These are phyloP conservation scores for Fomitopsis palustris DNA, from an alignment of 1,284 basidiomycete species.

Conservation along the genomic window DNA sequence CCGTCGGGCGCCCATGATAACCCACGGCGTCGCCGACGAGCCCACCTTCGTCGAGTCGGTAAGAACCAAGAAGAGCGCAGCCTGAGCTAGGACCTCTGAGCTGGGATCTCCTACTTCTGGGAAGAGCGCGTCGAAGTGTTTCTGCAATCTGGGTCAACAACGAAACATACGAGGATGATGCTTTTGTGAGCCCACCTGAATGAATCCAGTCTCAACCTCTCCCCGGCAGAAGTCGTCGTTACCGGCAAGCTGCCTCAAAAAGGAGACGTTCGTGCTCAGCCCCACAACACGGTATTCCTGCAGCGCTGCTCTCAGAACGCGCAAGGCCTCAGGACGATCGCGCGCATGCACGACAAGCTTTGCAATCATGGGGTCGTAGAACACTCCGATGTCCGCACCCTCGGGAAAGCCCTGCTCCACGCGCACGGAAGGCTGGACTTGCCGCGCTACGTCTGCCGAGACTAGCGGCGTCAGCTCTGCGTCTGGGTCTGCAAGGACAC, in stretches of 20 bases:
- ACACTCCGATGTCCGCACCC: constrained; percentile 87
- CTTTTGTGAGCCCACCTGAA: constrained; percentile 49
- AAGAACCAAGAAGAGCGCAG: constrained; percentile 72
- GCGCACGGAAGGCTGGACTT: constrained; percentile 74
- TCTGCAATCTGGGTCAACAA: constrained; percentile 39
- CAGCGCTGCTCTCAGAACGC: constrained; percentile 75
- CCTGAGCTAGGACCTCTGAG: constrained; percentile 68
- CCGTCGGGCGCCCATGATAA: constrained; percentile 61
- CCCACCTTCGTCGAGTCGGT: background rate
- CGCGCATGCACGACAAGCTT: constrained; percentile 90
- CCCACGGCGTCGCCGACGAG: constrained; percentile 40
- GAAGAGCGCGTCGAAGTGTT: constrained; percentile 78
- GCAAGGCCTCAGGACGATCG: constrained; percentile 83
- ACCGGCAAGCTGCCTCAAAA: constrained; percentile 74
- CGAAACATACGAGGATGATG: background rate
- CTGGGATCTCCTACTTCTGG: constrained; percentile 55
- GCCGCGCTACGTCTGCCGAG: constrained; percentile 32
- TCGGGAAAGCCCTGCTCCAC: constrained; percentile 90
- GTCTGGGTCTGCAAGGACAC: constrained; percentile 18
- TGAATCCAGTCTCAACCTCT: constrained; percentile 94
- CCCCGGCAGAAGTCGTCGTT: constrained; percentile 76
- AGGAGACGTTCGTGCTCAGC: constrained; percentile 89
- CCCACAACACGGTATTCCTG: constrained; percentile 91
- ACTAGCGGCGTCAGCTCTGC: constrained; percentile 9
- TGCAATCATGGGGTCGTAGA: constrained; percentile 94